Conservation (phyloP, 352 stramenopile species). For the Globisporangium megalacanthum region DNA sequence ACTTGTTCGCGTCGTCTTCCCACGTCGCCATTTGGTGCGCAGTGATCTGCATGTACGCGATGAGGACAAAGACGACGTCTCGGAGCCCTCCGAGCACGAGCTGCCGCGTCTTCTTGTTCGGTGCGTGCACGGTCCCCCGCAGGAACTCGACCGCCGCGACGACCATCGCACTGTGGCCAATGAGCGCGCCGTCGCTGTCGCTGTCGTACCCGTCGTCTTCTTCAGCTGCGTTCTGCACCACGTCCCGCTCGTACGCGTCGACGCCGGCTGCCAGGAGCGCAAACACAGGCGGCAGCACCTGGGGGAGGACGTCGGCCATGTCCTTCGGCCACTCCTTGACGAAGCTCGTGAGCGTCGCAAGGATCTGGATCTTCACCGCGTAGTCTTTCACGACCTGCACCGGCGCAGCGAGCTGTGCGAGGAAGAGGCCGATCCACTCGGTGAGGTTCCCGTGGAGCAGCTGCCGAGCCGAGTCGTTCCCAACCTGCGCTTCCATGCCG, state of each 20-base stretch:
- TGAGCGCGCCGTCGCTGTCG: slow-evolving; percentile 61
- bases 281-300: slow-evolving; percentile 72
- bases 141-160: slow-evolving; percentile 74
- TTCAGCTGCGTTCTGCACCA: slow-evolving; percentile 40
- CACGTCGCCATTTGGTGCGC: slow-evolving; percentile 65
- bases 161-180: slow-evolving; percentile 61
- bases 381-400: slow-evolving; percentile 52
- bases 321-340: slow-evolving; percentile 80
- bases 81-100: slow-evolving; percentile 45
- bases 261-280: slow-evolving; percentile 38
- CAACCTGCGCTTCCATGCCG: slow-evolving; percentile 79
- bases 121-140: slow-evolving; percentile 56
- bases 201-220: slow-evolving; percentile 77
- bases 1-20: slow-evolving; percentile 80
- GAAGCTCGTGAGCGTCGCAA: slow-evolving; percentile 70
- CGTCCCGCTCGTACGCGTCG: slow-evolving; percentile 44
- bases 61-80: slow-evolving; percentile 74
- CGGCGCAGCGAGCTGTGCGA: slow-evolving; percentile 38
- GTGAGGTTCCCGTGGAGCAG: slow-evolving; percentile 61
- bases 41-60: slow-evolving; percentile 85
- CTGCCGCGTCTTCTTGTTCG: slow-evolving; percentile 75
- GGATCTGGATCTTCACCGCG: slow-evolving; percentile 71
- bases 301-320: slow-evolving; percentile 62
- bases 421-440: slow-evolving; percentile 69
- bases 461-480: slow-evolving; percentile 45